Evolutionary conservation across 768 basidiomycete genomes (phyloP).

Genomic region (Leccinum pellstonianum): DNA sequence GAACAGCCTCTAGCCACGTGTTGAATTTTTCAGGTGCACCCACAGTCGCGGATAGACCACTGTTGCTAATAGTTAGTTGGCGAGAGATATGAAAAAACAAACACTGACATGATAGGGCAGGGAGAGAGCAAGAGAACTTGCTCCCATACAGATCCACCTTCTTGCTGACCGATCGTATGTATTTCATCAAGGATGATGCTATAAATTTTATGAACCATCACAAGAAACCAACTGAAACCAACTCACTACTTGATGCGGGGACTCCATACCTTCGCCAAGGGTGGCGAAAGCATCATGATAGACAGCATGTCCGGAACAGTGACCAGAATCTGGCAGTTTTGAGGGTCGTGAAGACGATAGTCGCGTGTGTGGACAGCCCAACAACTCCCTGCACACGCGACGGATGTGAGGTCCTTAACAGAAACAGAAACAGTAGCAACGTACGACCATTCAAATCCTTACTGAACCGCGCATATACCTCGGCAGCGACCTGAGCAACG

Average conservation of each 20-base stretch:
- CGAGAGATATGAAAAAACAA: not conserved
- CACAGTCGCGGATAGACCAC: constrained; percentile 71
- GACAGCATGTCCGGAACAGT: constrained; percentile 72
- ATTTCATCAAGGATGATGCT: constrained; percentile 62
- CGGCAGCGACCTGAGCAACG: constrained; percentile 69
- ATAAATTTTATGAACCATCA: not conserved
- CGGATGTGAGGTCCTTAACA: not conserved
- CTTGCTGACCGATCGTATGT: constrained; percentile 69
- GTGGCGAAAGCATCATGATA: constrained; percentile 68
- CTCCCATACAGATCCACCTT: constrained; percentile 71
- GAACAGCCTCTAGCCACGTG: constrained; percentile 61
- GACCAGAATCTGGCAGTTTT: constrained; percentile 69
- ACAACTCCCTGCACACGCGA: constrained; percentile 43
- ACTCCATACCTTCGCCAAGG: constrained; percentile 59
- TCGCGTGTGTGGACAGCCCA: constrained; percentile 71
- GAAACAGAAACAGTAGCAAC: constrained; percentile 27
- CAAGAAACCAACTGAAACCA: not conserved
- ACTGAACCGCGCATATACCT: constrained; percentile 68
- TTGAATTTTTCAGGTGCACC: constrained; percentile 66
- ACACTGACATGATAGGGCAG: constrained; percentile 65
- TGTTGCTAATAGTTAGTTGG: constrained; percentile 23
- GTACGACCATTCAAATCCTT: constrained; percentile 50
- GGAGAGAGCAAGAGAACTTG: constrained; percentile 70
- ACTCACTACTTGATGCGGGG: constrained; percentile 58
- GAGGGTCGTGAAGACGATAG: constrained; percentile 58